A percentile compares a stretch with the other conserved stretches of the same genome.
Conservation (phyloP, 352 stramenopile genomes). For the Phytophthora tentaculata region DNA sequence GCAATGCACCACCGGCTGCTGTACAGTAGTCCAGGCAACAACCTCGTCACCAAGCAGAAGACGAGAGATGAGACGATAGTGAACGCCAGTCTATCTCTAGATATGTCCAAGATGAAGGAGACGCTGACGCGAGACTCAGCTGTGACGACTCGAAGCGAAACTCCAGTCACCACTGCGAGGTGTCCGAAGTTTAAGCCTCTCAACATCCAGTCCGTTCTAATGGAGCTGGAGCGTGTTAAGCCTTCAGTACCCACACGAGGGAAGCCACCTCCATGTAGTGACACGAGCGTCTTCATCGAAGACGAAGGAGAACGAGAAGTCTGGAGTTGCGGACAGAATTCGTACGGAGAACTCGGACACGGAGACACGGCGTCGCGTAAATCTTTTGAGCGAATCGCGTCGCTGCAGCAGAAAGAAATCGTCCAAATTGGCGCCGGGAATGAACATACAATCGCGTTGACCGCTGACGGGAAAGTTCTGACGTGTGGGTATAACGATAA, state of each 20-base stretch:
- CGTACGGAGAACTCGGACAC: conserved; percentile 93
- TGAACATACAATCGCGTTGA: conserved; percentile 91
- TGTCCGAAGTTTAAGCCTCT: conserved; percentile 64
- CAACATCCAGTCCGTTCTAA: conserved; percentile 43
- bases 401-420: conserved; percentile 79
- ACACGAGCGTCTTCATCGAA: conserved; percentile 18
- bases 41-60: conserved; percentile 28
- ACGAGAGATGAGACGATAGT: conserved; percentile 49
- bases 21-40: conserved; percentile 28
- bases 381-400: conserved; percentile 76
- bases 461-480: conserved; percentile 74
- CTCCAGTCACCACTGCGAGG: conserved; percentile 26
- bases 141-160: conserved; percentile 28
- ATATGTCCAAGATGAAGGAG: conserved; percentile 42
- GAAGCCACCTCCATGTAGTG: conserved; percentile 9
- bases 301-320: conserved; percentile 83
- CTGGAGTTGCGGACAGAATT: conserved; percentile 95
- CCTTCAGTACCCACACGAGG: conserved; percentile 8
- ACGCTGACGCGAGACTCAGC: conserved; percentile 20
- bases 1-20: conserved; percentile 28
- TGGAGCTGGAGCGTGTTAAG: conserved; percentile 50
- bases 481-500: conserved; percentile 96
- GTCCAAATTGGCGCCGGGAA: conserved; percentile 91
- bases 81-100: conserved; percentile 38
- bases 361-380: conserved; percentile 90